Percentiles rank a stretch among this genome's conserved stretches.
Evolutionary conservation across 1,284 basidiomycete species (phyloP).

Genomic region (Inonotus obliquus): DNA sequence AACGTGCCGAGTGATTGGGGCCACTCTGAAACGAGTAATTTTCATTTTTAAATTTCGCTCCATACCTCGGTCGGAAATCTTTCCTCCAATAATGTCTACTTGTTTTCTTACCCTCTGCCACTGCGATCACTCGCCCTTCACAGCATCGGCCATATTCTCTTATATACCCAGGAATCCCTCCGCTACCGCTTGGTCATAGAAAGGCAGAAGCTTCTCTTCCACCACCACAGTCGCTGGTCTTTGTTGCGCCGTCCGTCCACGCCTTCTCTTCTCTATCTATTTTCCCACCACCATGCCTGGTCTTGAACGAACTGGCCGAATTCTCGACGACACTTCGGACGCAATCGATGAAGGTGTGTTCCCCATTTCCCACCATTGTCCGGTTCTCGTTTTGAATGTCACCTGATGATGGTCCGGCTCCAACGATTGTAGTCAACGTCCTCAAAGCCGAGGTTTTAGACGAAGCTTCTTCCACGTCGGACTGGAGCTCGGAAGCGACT

Average conservation of each 20-base stretch:
- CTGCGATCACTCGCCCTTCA: neutral
- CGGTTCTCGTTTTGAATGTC: neutral
- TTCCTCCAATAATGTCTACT: neutral
- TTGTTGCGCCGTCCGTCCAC: neutral
- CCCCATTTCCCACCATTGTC: too few species aligned
- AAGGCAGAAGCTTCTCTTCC: neutral
- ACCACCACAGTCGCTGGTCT: neutral
- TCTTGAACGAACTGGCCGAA: slow-evolving; percentile 25
- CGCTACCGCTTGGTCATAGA: neutral
- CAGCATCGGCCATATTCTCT: neutral
- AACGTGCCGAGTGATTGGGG: neutral
- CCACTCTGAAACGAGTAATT: neutral
- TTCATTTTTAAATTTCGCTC: neutral
- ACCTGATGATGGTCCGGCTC: neutral
- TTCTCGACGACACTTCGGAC: slow-evolving; percentile 68
- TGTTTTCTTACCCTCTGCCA: neutral
- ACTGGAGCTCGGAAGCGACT: slow-evolving; percentile 56
- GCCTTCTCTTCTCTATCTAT: neutral
- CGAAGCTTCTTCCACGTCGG: slow-evolving; percentile 25
- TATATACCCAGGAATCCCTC: neutral
- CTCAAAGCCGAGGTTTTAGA: slow-evolving; percentile 39
- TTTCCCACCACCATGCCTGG: slow-evolving; percentile 13
- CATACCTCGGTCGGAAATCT: neutral
- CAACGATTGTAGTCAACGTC: slow-evolving; percentile 55
- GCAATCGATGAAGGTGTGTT: slow-evolving; percentile 65